Percentiles rank a stretch among this genome's conserved stretches.
Conservation (phyloP, 139 green algal species). For the Micractinium conductrix region DNA sequence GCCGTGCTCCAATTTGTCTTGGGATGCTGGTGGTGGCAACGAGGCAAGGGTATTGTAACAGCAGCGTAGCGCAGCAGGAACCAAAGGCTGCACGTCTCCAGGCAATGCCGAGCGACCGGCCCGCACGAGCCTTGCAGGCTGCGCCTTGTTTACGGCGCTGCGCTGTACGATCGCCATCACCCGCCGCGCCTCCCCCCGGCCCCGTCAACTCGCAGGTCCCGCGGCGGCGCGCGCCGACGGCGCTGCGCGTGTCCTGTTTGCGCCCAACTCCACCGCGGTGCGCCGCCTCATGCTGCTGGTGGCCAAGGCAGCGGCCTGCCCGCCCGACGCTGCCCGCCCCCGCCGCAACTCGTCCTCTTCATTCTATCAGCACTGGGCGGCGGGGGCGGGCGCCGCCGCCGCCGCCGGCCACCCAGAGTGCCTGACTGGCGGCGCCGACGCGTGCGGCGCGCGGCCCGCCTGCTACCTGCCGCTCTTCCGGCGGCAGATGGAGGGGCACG, state of each 20-base stretch:
- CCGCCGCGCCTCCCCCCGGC: neutral
- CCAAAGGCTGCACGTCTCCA: too few relatives aligned
- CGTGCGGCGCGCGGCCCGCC: constrained; percentile 51
- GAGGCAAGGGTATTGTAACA: neutral
- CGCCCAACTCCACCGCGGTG: constrained; percentile 58
- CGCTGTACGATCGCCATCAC: too few relatives aligned
- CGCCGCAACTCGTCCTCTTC: constrained; percentile 29
- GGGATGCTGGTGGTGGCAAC: neutral
- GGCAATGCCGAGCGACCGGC: too few relatives aligned
- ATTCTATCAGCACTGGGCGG: constrained; percentile 67
- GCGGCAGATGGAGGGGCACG: constrained; percentile 25
- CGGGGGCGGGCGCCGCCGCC: neutral
- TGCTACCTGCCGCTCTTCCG: constrained; percentile 62
- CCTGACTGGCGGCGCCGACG: neutral
- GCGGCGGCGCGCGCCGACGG: constrained; percentile 27
- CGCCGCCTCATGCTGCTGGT: constrained; percentile 41
- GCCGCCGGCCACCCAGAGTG: constrained; percentile 14
- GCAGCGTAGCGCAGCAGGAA: too few relatives aligned
- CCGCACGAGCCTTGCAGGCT: too few relatives aligned
- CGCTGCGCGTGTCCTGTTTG: constrained; percentile 50
- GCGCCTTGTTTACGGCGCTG: too few relatives aligned
- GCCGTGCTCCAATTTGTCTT: too few relatives aligned
- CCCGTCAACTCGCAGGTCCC: constrained; percentile 53
- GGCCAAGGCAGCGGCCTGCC: constrained; percentile 65
- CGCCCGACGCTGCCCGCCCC: constrained; percentile 34